These are phyloP conservation scores for Pharus latifolius DNA, from an alignment of 176 grass and related monocot species.

Conservation along the genomic window DNA sequence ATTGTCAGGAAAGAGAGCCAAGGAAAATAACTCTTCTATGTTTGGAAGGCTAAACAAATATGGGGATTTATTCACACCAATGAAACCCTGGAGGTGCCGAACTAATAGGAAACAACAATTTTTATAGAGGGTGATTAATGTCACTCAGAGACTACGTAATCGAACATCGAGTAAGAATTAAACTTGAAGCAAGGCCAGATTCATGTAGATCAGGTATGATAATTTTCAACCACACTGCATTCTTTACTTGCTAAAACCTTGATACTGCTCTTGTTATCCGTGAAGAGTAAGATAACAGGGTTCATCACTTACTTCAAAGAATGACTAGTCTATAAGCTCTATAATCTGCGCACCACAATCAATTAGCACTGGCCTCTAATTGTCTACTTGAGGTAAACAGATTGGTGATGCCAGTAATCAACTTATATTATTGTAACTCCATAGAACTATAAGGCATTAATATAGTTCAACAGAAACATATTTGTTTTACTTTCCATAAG, in stretches of 20 bases:
- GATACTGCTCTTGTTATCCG: not conserved
- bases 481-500: not conserved
- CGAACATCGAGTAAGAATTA: not conserved
- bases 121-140: too few species aligned
- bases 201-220: slow-evolving; percentile 7
- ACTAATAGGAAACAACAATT: slow-evolving; percentile 1
- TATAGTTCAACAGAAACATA: not conserved
- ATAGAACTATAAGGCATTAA: not conserved
- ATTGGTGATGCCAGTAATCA: not conserved
- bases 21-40: not conserved
- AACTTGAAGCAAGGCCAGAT: not conserved
- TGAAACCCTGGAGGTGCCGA: not conserved
- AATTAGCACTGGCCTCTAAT: not conserved
- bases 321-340: not conserved
- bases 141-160: not conserved
- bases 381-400: not conserved
- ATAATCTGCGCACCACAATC: slow-evolving; percentile 1
- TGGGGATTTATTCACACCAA: not conserved
- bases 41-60: not conserved
- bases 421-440: not conserved
- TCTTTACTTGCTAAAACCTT: slow-evolving; percentile 6
- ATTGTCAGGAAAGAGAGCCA: not conserved
- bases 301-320: too few species aligned
- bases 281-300: not conserved
- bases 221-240: not conserved